phyloP scores from a whole-genome alignment of 768 basidiomycete species.

The Daedalea quercina region DNA sequence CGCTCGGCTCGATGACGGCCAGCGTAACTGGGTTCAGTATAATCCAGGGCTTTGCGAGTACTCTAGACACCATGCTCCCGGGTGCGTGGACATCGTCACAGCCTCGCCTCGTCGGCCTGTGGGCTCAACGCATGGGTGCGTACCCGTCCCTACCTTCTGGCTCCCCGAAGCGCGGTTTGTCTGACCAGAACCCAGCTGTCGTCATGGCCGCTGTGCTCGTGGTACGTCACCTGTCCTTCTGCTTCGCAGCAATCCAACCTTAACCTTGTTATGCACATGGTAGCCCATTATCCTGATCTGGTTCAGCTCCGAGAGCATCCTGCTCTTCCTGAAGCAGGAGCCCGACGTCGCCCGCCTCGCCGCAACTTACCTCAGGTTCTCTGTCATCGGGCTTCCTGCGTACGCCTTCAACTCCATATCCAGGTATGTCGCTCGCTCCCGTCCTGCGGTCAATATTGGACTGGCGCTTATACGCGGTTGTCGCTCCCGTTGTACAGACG shows the following conservation, averaged over 20 bases:
- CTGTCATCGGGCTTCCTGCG: slow-evolving; percentile 75
- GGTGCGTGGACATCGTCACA: slow-evolving; percentile 90
- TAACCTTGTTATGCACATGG: neutral
- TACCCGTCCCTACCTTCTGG: slow-evolving; percentile 8
- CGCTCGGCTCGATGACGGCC: slow-evolving; percentile 41
- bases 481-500: slow-evolving; percentile 31
- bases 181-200: slow-evolving; percentile 37
- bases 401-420: slow-evolving; percentile 53
- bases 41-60: slow-evolving; percentile 73
- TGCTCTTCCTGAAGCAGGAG: slow-evolving; percentile 73
- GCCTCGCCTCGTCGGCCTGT: slow-evolving; percentile 81
- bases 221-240: slow-evolving; percentile 34
- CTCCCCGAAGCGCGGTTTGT: neutral
- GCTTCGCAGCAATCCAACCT: neutral
- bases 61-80: slow-evolving; percentile 90
- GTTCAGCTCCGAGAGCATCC: slow-evolving; percentile 75
- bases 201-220: slow-evolving; percentile 52
- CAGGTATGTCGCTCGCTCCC: slow-evolving; percentile 26
- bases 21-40: slow-evolving; percentile 70
- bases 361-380: slow-evolving; percentile 66
- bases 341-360: slow-evolving; percentile 80
- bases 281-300: slow-evolving; percentile 63
- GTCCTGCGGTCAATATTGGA: neutral
- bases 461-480: neutral
- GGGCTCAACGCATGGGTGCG: slow-evolving; percentile 85